These are phyloP conservation scores for Cytospora piceae DNA, from an alignment of 2,329 filamentous ascomycete genomes.

Conservation along the genomic window DNA sequence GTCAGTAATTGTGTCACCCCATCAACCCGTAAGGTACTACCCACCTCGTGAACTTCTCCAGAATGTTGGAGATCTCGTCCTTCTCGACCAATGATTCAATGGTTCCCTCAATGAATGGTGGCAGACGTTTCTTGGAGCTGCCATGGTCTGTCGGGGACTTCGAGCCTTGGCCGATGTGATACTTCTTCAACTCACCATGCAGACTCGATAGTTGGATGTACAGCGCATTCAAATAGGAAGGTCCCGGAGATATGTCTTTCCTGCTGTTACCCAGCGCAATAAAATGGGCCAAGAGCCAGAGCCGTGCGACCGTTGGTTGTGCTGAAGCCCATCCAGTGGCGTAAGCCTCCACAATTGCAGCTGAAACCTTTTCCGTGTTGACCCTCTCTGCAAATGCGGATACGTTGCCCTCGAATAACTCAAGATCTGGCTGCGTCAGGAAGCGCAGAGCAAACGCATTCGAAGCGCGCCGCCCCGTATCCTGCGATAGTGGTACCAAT, in stretches of 20 bases:
- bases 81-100: slow-evolving; percentile 75
- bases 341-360: slow-evolving; percentile 46
- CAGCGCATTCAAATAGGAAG: slow-evolving; percentile 54
- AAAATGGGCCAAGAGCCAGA: slow-evolving; percentile 71
- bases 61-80: slow-evolving; percentile 69
- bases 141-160: slow-evolving; percentile 37
- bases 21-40: slow-evolving; percentile 30
- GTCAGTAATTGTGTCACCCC: slow-evolving; percentile 5
- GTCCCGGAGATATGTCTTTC: slow-evolving; percentile 40
- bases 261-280: slow-evolving; percentile 57
- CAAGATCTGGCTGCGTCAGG: slow-evolving; percentile 43
- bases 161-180: slow-evolving; percentile 46
- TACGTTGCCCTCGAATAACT: slow-evolving; percentile 47
- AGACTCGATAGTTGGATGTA: slow-evolving; percentile 58
- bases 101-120: slow-evolving; percentile 65
- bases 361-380: slow-evolving; percentile 46
- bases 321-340: slow-evolving; percentile 34
- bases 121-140: slow-evolving; percentile 42
- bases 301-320: slow-evolving; percentile 47
- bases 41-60: slow-evolving; percentile 49
- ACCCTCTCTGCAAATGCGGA: slow-evolving; percentile 43
- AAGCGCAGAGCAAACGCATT: slow-evolving; percentile 45
- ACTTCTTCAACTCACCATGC: slow-evolving; percentile 54
- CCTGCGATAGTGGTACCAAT: slow-evolving; percentile 30
- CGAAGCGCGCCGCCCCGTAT: slow-evolving; percentile 38